Evolutionary conservation across 345 rosid species (phyloP).

Genomic region (Salix exigua): DNA sequence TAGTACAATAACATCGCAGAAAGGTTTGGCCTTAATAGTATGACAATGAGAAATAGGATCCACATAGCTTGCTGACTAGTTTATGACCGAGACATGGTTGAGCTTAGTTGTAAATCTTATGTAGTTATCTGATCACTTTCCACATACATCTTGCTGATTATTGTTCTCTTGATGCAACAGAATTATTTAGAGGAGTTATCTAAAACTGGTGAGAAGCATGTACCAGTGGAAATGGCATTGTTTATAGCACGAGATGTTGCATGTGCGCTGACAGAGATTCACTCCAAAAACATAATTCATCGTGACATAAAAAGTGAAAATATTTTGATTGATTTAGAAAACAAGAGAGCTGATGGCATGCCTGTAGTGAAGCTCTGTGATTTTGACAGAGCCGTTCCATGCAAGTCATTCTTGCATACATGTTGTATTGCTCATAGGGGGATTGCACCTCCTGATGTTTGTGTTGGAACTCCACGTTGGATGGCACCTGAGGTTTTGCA

Average conservation of each 20-base stretch:
- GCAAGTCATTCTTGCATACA: slow-evolving; percentile 61
- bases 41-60: background rate
- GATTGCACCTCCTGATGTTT: slow-evolving; percentile 67
- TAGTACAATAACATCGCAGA: background rate
- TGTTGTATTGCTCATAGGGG: slow-evolving; percentile 86
- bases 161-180: slow-evolving; percentile 34
- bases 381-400: slow-evolving; percentile 92
- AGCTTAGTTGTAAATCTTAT: background rate
- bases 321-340: slow-evolving; percentile 71
- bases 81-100: background rate
- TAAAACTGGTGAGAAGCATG: slow-evolving; percentile 58
- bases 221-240: slow-evolving; percentile 59
- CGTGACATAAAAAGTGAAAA: slow-evolving; percentile 97
- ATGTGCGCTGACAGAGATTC: slow-evolving; percentile 72
- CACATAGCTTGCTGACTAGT: background rate
- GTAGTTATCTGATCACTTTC: slow-evolving; percentile 1
- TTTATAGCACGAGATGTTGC: slow-evolving; percentile 73
- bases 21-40: background rate
- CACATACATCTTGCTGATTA: background rate
- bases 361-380: slow-evolving; percentile 87
- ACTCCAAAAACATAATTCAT: slow-evolving; percentile 82
- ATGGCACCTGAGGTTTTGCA: slow-evolving; percentile 94
- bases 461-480: slow-evolving; percentile 99
- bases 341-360: slow-evolving; percentile 46
- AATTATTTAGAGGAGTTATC: slow-evolving; percentile 62